Evolutionary conservation across 805 yeast species (phyloP).

Genomic region (Candida chilensis): DNA sequence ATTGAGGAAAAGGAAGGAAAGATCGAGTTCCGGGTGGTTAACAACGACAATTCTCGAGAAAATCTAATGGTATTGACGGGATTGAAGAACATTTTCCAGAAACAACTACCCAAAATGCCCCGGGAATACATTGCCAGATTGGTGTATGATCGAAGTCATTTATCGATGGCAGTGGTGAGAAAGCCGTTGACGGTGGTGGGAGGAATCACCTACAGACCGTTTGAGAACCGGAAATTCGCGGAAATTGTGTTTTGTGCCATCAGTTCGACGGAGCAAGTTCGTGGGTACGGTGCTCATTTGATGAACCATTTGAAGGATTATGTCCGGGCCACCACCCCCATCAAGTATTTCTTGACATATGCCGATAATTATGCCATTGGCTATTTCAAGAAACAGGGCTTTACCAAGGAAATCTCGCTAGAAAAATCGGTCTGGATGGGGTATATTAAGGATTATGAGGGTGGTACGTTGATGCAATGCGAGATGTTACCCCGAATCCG

Average conservation of each 20-base stretch:
- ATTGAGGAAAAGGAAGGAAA: slow-evolving; percentile 89
- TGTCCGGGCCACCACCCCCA: slow-evolving; percentile 79
- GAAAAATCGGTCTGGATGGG: slow-evolving; percentile 95
- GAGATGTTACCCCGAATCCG: slow-evolving; percentile 84
- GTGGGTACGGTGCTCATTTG: slow-evolving; percentile 97
- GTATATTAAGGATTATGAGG: slow-evolving; percentile 96
- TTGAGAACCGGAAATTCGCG: slow-evolving; percentile 84
- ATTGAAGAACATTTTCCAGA: slow-evolving; percentile 89
- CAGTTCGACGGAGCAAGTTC: slow-evolving; percentile 92
- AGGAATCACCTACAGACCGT: slow-evolving; percentile 94
- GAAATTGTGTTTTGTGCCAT: slow-evolving; percentile 99
- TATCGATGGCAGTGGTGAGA: slow-evolving; percentile 92
- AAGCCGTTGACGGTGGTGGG: slow-evolving; percentile 95
- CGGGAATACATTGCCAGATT: slow-evolving; percentile 90
- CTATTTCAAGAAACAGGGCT: slow-evolving; percentile 96
- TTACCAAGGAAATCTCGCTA: slow-evolving; percentile 86
- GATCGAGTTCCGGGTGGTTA: slow-evolving; percentile 93
- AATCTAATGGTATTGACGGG: slow-evolving; percentile 91
- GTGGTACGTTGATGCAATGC: slow-evolving; percentile 98
- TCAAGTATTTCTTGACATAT: slow-evolving; percentile 83
- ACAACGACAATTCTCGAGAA: slow-evolving; percentile 85
- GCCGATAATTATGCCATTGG: slow-evolving; percentile 99
- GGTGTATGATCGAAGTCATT: slow-evolving; percentile 89
- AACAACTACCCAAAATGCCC: slow-evolving; percentile 98
- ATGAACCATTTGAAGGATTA: slow-evolving; percentile 98